Percentiles rank a stretch among this genome's conserved stretches.
These are phyloP conservation scores for Xerocomellus intermedius DNA, from an alignment of 768 basidiomycete species.

Conservation along the genomic window DNA sequence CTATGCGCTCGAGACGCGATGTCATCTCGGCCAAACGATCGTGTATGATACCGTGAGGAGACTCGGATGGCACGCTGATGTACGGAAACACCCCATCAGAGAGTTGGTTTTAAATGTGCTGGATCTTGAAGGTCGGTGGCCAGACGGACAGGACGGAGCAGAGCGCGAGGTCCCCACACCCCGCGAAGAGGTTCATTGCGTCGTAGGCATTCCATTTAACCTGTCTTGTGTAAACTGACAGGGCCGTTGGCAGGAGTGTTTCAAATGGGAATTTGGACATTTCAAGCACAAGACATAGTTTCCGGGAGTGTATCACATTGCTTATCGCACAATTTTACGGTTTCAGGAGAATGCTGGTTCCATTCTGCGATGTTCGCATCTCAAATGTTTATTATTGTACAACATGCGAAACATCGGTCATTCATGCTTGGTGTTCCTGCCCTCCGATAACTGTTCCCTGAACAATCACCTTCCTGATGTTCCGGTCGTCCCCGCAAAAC, in stretches of 20 bases:
- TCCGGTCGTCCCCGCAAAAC: conserved; percentile 85
- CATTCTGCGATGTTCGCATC: not conserved
- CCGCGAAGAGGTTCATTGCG: conserved; percentile 62
- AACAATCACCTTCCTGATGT: conserved; percentile 80
- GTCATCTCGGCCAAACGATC: conserved; percentile 62
- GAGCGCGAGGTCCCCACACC: conserved; percentile 53
- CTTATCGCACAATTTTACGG: conserved; percentile 1
- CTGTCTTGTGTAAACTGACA: not conserved
- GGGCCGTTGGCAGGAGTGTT: conserved; percentile 58
- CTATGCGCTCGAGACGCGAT: conserved; percentile 61
- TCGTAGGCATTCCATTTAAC: conserved; percentile 38
- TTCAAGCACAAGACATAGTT: conserved; percentile 31
- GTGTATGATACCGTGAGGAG: conserved; percentile 67
- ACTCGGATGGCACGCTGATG: conserved; percentile 58
- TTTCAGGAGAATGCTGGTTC: not conserved
- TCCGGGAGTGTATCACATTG: not conserved
- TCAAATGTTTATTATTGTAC: conserved; percentile 1
- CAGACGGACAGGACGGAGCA: conserved; percentile 35
- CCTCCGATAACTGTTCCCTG: conserved; percentile 81
- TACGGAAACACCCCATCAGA: conserved; percentile 55
- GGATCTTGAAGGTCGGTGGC: conserved; percentile 45
- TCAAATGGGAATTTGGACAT: conserved; percentile 70
- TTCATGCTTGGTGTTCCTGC: conserved; percentile 32
- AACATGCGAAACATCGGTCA: conserved; percentile 1
- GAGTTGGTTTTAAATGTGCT: conserved; percentile 54